Evolutionary conservation across 1,284 basidiomycete species (phyloP), one percentile per base, ranked within the genome.

Genomic region (Thecaphora thlaspeos): DNA sequence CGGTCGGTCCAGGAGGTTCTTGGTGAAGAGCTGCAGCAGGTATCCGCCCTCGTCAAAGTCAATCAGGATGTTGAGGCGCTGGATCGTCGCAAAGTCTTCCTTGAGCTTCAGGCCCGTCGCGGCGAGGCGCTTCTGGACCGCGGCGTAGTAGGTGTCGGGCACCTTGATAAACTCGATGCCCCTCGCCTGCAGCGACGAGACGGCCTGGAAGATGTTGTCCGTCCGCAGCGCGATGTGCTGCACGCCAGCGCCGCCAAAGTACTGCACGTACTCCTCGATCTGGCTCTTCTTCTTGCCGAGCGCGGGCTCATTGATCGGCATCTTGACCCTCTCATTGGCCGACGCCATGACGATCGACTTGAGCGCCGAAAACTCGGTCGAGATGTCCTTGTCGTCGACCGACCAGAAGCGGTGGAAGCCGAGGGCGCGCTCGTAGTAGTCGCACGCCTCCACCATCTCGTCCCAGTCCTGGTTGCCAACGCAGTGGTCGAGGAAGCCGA

Each of bases 41-140:
- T 55, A 55, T 7, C 53, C 53, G 40, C 46, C 39, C 15, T 43
- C 51, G 41, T 55, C 53, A 54, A 55, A 55, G 53, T 55, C 53
- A 23, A 55, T 48, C 41, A 55, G 41, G 40, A 55, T 55, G 11
- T 39, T 26, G 19, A 55, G 34, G 11, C 22, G n/a, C 21, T 39
- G 18, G 14, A 55, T 43, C 15, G n/a, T 36, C n/a, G 7, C 53
- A 32, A 55, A 43, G 38, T 54, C 41, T 21, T 55, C 53, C 12
- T 41, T 34, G 21, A 55, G 21, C 34, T 55, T 34, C 7, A 55
- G 34, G 7, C 43, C 30, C 15, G 40, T 26, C 19, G 36, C 41
- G n/a, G 17, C 24, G 7, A 55, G 19, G 12, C 46, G 22, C 26
- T 55, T 24, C 21, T 10, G 15, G 22, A 55, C 19, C 9, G 28